phyloP scores from a whole-genome alignment of 2,329 filamentous ascomycete genomes.

The Chaetomium strumarium region DNA sequence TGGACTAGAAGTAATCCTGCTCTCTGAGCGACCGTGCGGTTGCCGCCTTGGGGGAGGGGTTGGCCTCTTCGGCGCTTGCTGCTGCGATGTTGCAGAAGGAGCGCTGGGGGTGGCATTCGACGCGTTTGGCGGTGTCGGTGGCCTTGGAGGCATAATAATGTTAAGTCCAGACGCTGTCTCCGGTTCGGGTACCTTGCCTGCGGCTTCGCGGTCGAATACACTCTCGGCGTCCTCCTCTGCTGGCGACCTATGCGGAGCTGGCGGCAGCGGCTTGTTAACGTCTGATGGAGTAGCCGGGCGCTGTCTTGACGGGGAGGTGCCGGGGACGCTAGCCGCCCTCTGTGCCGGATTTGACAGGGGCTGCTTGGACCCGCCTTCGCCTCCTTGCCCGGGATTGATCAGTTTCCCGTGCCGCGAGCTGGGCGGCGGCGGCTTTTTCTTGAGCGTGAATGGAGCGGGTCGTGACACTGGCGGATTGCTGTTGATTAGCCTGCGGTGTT shows the following conservation, averaged over 20 bases:
- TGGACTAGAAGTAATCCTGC: conserved; percentile 28
- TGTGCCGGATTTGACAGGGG: conserved; percentile 12
- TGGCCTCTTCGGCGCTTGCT: conserved; percentile 31
- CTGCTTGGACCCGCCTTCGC: conserved; percentile 21
- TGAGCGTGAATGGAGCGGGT: conserved; percentile 24
- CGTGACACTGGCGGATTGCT: conserved; percentile 11
- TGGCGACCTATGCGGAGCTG: conserved; percentile 42
- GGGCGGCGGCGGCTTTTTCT: conserved; percentile 64
- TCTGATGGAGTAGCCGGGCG: conserved; percentile 40
- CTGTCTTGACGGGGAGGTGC: conserved; percentile 26
- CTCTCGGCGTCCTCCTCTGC: conserved; percentile 45
- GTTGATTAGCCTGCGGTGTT: conserved; percentile 34
- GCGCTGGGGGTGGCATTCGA: conserved; percentile 30
- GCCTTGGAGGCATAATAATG: conserved; percentile 30
- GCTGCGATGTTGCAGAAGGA: conserved; percentile 20
- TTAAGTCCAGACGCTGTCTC: conserved; percentile 27
- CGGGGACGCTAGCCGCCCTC: conserved; percentile 15
- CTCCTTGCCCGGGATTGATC: conserved; percentile 47
- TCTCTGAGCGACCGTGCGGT: conserved; percentile 42
- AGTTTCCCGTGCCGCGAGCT: conserved; percentile 74
- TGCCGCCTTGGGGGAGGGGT: conserved; percentile 48
- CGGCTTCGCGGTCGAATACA: conserved; percentile 49
- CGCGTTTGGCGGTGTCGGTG: conserved; percentile 36
- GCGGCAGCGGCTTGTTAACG: conserved; percentile 58
- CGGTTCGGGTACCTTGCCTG: conserved; percentile 45